Conservation (phyloP, 2,329 filamentous ascomycete species). For the Aspergillus jensenii region DNA sequence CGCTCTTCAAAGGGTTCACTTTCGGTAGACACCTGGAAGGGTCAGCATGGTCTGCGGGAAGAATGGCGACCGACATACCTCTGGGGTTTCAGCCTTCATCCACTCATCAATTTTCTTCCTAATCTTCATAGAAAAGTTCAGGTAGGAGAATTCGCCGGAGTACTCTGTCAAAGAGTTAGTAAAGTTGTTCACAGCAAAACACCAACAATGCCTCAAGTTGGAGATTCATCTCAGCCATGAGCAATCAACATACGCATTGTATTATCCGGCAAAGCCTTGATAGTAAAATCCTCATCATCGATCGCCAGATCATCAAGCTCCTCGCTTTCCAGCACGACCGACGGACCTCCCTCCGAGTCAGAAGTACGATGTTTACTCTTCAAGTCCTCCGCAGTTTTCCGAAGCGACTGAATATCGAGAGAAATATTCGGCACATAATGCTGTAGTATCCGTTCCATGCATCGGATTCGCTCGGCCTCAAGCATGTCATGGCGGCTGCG, state of each 20-base stretch:
- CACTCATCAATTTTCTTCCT: conserved; percentile 44
- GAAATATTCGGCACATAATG: conserved; percentile 49
- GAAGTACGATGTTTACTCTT: conserved; percentile 38
- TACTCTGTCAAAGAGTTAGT: conserved; percentile 34
- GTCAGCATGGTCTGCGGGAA: conserved; percentile 8
- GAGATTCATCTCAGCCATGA: neutral
- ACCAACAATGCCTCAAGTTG: neutral
- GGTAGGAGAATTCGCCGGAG: conserved; percentile 47
- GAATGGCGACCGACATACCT: conserved; percentile 23
- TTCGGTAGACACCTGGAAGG: conserved; percentile 33
- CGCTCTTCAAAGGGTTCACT: conserved; percentile 42
- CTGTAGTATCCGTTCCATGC: conserved; percentile 51
- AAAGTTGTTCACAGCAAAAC: neutral
- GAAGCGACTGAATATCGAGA: conserved; percentile 44
- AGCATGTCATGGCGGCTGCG: conserved; percentile 35
- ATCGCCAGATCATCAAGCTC: conserved; percentile 42
- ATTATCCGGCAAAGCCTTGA: conserved; percentile 41
- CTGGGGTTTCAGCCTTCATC: conserved; percentile 40
- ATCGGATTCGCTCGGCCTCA: conserved; percentile 37
- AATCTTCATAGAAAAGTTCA: conserved; percentile 47
- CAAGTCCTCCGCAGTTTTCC: conserved; percentile 45
- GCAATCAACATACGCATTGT: conserved; percentile 34
- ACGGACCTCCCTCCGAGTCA: conserved; percentile 29
- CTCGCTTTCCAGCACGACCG: conserved; percentile 32
- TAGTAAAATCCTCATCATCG: conserved; percentile 43